Evolutionary conservation across 306 rosid species (phyloP).

Genomic region (Trifolium dubium): DNA sequence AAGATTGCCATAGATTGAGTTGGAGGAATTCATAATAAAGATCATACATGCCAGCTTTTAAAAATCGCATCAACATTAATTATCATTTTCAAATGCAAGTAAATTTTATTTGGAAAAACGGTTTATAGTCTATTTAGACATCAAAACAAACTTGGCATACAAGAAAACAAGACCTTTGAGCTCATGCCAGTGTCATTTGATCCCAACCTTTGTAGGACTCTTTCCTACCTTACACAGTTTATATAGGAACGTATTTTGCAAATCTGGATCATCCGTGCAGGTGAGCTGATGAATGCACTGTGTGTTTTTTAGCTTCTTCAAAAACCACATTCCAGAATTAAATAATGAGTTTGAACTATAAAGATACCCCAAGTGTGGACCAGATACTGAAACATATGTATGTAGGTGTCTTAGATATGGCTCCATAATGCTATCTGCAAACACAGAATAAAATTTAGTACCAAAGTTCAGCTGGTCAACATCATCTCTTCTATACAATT

Average conservation of each 20-base stretch:
- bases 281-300: constrained; percentile 96
- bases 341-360: constrained; percentile 93
- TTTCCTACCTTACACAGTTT: constrained; percentile 77
- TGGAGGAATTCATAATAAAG: background rate
- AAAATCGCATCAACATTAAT: constrained; percentile 3
- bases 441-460: constrained; percentile 41
- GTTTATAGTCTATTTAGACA: constrained; percentile 19
- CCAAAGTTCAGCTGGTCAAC: constrained; percentile 35
- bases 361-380: constrained; percentile 97
- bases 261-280: constrained; percentile 88
- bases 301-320: constrained; percentile 85
- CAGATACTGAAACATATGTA: constrained; percentile 89
- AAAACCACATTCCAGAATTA: constrained; percentile 93
- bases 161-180: constrained; percentile 39
- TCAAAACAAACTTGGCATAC: constrained; percentile 13
- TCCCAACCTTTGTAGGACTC: constrained; percentile 32
- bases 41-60: constrained; percentile 26
- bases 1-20: background rate
- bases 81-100: constrained; percentile 22
- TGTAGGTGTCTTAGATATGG: constrained; percentile 72
- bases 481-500: constrained; percentile 33
- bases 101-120: background rate
- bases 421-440: constrained; percentile 86
- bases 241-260: constrained; percentile 84
- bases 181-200: constrained; percentile 34